Base-by-base conservation (phyloP, 2,329 filamentous ascomycete species). In the Talaromyces marneffei region DNA sequence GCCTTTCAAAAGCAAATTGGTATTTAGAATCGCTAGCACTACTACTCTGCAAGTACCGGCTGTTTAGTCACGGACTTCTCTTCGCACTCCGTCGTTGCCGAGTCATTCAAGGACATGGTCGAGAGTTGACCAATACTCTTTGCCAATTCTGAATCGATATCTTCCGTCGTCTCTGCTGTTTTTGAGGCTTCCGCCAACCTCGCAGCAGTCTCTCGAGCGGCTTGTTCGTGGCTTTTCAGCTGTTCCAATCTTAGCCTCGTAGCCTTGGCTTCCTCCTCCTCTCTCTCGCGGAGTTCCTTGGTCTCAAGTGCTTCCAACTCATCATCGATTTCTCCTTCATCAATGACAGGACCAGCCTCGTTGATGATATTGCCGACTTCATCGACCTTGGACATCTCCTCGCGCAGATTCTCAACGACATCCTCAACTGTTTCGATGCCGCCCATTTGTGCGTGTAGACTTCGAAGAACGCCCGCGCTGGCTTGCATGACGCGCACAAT, bases 251-350 rank as follows among this genome's bases (percentile, higher is more conserved):
- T 77, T 62, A 70, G 73, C 64, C 76, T 73, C 53, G 79, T 81
- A 67, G 79, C 78, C 57, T 75, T 72, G 60, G 82, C 82, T 42
- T 81, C 78, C 63, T 82, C 75, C 65, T 80, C 74, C 64, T 80
- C 78, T 59, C 69, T 72, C 54, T 77, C 79, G 68, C 80, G 72
- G 63, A 69, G 72, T 61, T 85, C 81, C 70, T 83, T 82, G 69
- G 79, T 78, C 75, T 92, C 87, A 77, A 99, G 78, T 3, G 82
- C 87, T 66, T 89, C 88, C 52, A 97, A 82, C 77, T 97, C 93
- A 63, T 93, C 89, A 67, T 97, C 92, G 60, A 97, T 85, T 72
- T 95, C 92, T 20, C 71, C 82, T 70, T 96, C 92, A 72, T 96
- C 91, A 33, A 96, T 80, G 65, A 71, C 74, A 59, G 66, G 74